A percentile compares a stretch with the other conserved stretches of the same genome.
phyloP scores from a whole-genome alignment of 495 filamentous ascomycete species.

The Xylaria longipes region DNA sequence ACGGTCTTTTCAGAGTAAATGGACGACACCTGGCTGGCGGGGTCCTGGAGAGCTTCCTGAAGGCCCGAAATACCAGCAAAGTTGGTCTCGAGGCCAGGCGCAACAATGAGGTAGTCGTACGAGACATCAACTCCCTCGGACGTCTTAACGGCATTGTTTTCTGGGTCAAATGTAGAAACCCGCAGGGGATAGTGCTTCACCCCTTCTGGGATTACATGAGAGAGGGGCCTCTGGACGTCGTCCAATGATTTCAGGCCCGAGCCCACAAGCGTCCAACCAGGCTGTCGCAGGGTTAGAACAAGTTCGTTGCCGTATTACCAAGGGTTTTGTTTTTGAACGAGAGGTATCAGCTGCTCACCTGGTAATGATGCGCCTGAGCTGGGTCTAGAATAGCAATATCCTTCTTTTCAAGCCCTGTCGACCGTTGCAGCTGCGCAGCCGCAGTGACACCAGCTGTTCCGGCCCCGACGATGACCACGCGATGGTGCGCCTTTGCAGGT shows the following conservation, averaged over 20 bases:
- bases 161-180: slow-evolving; percentile 61
- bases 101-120: slow-evolving; percentile 71
- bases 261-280: slow-evolving; percentile 73
- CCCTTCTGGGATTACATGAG: slow-evolving; percentile 62
- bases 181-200: slow-evolving; percentile 65
- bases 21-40: slow-evolving; percentile 63
- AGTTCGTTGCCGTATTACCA: background rate
- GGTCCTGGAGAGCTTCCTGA: slow-evolving; percentile 63
- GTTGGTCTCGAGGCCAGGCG: slow-evolving; percentile 65
- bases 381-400: slow-evolving; percentile 74
- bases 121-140: slow-evolving; percentile 62
- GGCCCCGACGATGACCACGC: slow-evolving; percentile 68
- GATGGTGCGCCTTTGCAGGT: slow-evolving; percentile 56
- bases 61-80: slow-evolving; percentile 63
- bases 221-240: slow-evolving; percentile 59
- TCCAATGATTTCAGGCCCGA: slow-evolving; percentile 67
- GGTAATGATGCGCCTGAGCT: slow-evolving; percentile 69
- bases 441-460: slow-evolving; percentile 67
- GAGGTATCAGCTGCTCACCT: slow-evolving; percentile 21
- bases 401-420: slow-evolving; percentile 59
- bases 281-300: slow-evolving; percentile 43
- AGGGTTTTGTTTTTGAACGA: no score
- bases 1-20: slow-evolving; percentile 69
- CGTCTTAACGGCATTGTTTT: slow-evolving; percentile 64
- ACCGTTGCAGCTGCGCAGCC: slow-evolving; percentile 67